Conservation (phyloP, 306 rosid species). For the Calophaca sinica region DNA sequence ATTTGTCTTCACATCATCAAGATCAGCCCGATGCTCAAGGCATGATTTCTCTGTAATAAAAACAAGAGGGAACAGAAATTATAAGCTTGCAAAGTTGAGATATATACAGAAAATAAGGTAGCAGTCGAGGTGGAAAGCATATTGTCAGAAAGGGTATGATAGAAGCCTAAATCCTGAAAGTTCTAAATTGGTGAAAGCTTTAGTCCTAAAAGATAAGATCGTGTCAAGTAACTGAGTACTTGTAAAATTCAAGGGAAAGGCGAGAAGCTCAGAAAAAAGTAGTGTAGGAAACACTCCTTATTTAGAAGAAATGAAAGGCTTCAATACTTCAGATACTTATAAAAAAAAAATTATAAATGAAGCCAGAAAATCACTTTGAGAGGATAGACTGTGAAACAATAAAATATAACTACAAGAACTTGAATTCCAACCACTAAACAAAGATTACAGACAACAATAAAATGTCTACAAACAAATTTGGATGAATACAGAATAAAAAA, state of each 20-base stretch:
- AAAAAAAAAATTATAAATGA: slow-evolving; percentile 3
- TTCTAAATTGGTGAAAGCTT: neutral
- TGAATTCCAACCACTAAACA: slow-evolving; percentile 23
- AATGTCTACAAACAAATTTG: slow-evolving; percentile 10
- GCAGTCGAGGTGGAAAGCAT: slow-evolving; percentile 35
- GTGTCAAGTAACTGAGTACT: slow-evolving; percentile 9
- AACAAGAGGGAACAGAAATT: slow-evolving; percentile 36
- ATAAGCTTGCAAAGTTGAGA: slow-evolving; percentile 13
- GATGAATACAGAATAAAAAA: neutral
- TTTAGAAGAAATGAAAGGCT: slow-evolving; percentile 8
- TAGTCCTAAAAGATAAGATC: slow-evolving; percentile 9
- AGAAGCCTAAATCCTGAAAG: slow-evolving; percentile 20
- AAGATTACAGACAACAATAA: neutral
- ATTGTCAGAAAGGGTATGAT: slow-evolving; percentile 1
- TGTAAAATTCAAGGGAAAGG: slow-evolving; percentile 25
- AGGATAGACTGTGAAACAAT: neutral
- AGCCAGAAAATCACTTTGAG: slow-evolving; percentile 19
- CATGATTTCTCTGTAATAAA: slow-evolving; percentile 59
- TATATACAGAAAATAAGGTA: slow-evolving; percentile 4
- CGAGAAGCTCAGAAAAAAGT: neutral
- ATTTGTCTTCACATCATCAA: slow-evolving; percentile 49
- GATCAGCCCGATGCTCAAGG: slow-evolving; percentile 47
- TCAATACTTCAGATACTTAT: neutral
- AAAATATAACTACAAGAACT: slow-evolving; percentile 14
- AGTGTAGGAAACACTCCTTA: neutral